Evolutionary conservation across 2,329 filamentous ascomycete genomes (phyloP), one percentile per base, ranked within the genome.

Genomic region (Phialocephala subalpina): DNA sequence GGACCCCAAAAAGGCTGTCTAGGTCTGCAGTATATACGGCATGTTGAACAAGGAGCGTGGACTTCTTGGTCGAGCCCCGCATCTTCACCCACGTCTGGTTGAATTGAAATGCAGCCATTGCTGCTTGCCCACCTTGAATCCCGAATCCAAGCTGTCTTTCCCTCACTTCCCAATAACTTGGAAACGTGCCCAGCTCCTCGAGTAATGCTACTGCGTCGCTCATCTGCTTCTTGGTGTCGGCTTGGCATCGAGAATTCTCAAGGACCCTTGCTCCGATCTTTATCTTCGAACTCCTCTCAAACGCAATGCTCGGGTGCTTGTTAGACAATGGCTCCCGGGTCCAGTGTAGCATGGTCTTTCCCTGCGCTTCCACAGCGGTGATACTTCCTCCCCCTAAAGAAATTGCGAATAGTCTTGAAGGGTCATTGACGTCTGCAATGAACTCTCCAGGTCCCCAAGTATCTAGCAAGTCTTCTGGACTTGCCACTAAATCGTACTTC

Each of bases 401-500:
- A 56, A 61, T 61, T 7, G 45, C 45, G 16, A 16, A 20, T 11
- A 57, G 6, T 1, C 53, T 6, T 45, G 25, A 16, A 3, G 14
- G 12, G 16, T 59, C 35, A 6, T 29, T n/a, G n/a, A 18, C 38
- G 20, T 22, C 18, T 18, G 45, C 36, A 36, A 70, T 42, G 40
- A 71, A 62, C 29, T 67, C 49, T 3, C 63, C 64, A 35, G 68
- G 65, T 20, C 67, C 70, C 69, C 70, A 71, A n/a, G 70, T 69
- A 58, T 72, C 69, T 42, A 68, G 18, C 1, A 72, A 20, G 47
- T 70, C 66, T 49, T 63, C 67, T 42, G 67, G 65, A 59, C 47
- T 61, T 1, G 65, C 56, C 25, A 68, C 22, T 18, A 71, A 22
- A 47, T 71, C 65, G 22, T 58, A 66, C 20, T 40, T 60, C 14